Base-by-base conservation (phyloP, 768 basidiomycete genomes). In the Terana coerulea region DNA sequence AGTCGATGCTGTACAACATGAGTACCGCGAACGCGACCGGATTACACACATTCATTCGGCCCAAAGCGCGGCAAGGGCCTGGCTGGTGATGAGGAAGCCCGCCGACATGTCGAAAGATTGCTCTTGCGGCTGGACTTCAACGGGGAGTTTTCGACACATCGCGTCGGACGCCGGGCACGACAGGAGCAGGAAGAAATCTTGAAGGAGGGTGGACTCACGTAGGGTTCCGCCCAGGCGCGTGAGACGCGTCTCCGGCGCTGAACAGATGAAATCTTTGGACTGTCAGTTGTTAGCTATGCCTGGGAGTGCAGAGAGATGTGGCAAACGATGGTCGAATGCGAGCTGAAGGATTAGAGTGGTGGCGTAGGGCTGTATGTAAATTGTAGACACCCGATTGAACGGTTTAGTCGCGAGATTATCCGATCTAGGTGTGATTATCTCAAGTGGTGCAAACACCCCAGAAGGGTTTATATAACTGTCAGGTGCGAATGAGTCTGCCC, bases 41-140 rank as follows among this genome's bases (percentile, higher is more conserved):
- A 29, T 67, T 72, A 34, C 68, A 52, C 72, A 83, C 79, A 8
- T 77, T 76, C 53, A 77, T 77, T 51, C 68, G 79, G 26, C 75
- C 76, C 9, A n/a, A 76, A 72, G 64, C 75, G 73, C 5, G 72
- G 68, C 11, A 80, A 75, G 59, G 74, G 75, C 10, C 60, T 72
- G 43, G 85, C 84, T 52, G 77, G 75, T 49, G 82, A 82, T 31
- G 84, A 79, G 39, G 79, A 86, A 48, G 86, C 86, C 48, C 76
- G 86, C 35, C 75, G 91, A 56, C 90, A 90, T 63, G 79, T 94
- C 10, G 93, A 95, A 64, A 79, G 91, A 21, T 64, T 95, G 49
- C 65, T 95, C 35, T 72, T 95, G 28, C 79, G 90, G 33, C 69
- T 95, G 11, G 93, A 95, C 68, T 89, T 93, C 64, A 93, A 91